phyloP scores from a whole-genome alignment of 345 rosid genomes.

The Gossypium longicalyx region DNA sequence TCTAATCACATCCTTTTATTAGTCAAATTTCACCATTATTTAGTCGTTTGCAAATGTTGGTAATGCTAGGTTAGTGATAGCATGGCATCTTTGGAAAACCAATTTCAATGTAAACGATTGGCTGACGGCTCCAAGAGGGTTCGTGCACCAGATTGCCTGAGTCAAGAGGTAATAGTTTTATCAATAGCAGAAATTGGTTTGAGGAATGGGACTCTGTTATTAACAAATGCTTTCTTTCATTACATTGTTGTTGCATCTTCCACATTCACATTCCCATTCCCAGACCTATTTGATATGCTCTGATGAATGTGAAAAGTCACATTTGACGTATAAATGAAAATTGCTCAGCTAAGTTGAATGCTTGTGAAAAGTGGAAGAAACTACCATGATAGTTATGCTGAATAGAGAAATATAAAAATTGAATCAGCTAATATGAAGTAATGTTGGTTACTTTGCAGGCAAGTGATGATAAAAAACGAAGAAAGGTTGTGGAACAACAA shows the following conservation, averaged over 20 bases:
- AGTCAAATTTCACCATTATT: background rate
- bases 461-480: constrained; percentile 34
- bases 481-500: constrained; percentile 24
- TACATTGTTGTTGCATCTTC: background rate
- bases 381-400: no score
- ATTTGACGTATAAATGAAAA: background rate
- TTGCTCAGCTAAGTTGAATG: background rate
- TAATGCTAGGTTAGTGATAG: constrained; percentile 44
- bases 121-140: constrained; percentile 92
- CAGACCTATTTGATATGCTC: background rate
- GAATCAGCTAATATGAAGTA: background rate
- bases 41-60: constrained; percentile 7
- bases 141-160: constrained; percentile 48
- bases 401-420: no score
- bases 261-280: no score
- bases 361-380: background rate
- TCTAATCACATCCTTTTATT: background rate
- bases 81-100: constrained; percentile 39
- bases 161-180: constrained; percentile 48
- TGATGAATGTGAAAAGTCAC: background rate
- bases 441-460: constrained; percentile 30
- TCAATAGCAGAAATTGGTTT: background rate
- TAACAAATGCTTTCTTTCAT: background rate
- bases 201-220: no score
- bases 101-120: constrained; percentile 59